A percentile compares a stretch with the other conserved stretches of the same genome.
Conservation (phyloP, 2,329 filamentous ascomycete species). For the Botryotinia convoluta region DNA sequence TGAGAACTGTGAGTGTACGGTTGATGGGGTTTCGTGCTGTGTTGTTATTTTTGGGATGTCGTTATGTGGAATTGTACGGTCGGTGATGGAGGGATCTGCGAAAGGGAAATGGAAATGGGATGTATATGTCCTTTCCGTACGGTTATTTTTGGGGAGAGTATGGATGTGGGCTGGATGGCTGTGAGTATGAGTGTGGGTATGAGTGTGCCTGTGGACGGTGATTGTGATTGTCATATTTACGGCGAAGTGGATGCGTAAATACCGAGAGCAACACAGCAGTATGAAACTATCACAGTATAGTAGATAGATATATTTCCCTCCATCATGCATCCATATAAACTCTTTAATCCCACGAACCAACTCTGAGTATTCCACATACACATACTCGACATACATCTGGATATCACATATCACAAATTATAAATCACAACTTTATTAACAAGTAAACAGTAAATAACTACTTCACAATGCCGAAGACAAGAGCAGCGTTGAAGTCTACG, state of each 20-base stretch:
- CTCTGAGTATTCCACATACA: too few species aligned
- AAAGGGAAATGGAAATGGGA: neutral
- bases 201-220: too few species aligned
- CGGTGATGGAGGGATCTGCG: neutral
- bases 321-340: neutral
- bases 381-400: too few species aligned
- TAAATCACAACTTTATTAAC: too few species aligned
- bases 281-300: neutral
- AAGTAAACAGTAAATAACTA: neutral
- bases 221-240: neutral
- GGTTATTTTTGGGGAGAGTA: too few species aligned
- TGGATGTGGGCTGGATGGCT: too few species aligned
- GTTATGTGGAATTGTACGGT: too few species aligned
- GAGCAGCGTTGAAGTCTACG: neutral
- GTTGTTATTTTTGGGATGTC: too few species aligned
- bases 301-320: rapidly evolving
- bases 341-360: too few species aligned
- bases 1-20: too few species aligned
- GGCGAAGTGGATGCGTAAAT: neutral
- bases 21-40: neutral
- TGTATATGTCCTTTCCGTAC: neutral
- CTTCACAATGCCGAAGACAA: neutral
- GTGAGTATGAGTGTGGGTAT: neutral
- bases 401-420: neutral
- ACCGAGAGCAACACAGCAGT: neutral